Base-by-base conservation (phyloP, 2,329 filamentous ascomycete genomes). In the Cadophora luteo-olivacea region DNA sequence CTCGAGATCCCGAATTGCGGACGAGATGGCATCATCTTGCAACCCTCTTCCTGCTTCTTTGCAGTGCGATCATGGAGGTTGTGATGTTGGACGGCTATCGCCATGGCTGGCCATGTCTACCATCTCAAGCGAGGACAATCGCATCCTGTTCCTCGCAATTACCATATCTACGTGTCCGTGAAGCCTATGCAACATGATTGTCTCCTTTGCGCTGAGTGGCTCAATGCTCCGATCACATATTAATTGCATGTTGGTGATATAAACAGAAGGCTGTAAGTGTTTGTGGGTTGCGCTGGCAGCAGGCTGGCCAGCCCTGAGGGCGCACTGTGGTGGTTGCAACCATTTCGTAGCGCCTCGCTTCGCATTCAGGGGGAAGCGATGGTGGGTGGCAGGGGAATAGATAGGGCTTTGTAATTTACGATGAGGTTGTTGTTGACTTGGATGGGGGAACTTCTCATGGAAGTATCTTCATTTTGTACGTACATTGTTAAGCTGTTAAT, bases 261-360 rank as follows among this genome's bases (percentile, higher is more conserved):
- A 57, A 38, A 32, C 32, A 38, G 54, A 38, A 57, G 32, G 54
- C 33, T 57, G 54, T 24, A 38, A 19, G 16, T n/a, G 19, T 36
- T 38, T 36, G 54, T 57, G 33, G 41, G 41, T 22, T 57, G n/a
- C 32, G 32, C 11, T 55, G 52, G 45, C 45, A 49, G 45, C 45
- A 49, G 52, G 29, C 7, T 36, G 54, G 54, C 54, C 54, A 57
- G 54, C 54, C 54, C 54, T 36, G 54, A 52, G 14, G 52, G 6
- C 16, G 29, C 22, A 12, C 2, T 33, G 32, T 55, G 29, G 29
- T 57, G 54, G 54, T 57, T 57, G 54, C 54, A 38, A 57, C 54
- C 54, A 36, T 38, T 57, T 57, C 54, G 9, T 38, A 57, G 54
- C 54, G 29, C 8, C 54, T 57, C 54, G 54, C 54, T 57, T 57